Evolutionary conservation across 441 rosid genomes (phyloP).

Genomic region (Erodium chrysanthum): DNA sequence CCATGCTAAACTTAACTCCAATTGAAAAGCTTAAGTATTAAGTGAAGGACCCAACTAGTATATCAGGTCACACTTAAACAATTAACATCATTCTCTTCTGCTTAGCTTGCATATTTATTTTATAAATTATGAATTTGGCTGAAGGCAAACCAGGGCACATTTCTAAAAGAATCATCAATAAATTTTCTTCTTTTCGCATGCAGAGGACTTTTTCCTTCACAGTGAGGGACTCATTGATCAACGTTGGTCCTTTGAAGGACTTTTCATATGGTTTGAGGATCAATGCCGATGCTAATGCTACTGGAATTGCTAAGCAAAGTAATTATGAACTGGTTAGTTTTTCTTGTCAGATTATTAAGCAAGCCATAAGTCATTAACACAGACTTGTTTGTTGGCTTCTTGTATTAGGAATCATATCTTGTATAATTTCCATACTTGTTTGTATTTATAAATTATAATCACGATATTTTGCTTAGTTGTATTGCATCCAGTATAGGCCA

Average conservation of each 20-base stretch:
- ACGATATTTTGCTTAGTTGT: neutral
- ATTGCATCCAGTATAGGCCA: neutral
- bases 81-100: neutral
- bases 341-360: slow-evolving; percentile 9
- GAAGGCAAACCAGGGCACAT: neutral
- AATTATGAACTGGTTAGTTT: slow-evolving; percentile 91
- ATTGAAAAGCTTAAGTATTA: too few relatives aligned
- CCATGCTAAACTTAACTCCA: too few relatives aligned
- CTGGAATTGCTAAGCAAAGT: slow-evolving; percentile 95
- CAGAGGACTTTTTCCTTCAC: slow-evolving; percentile 92
- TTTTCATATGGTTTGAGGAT: slow-evolving; percentile 82
- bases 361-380: neutral
- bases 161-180: neutral
- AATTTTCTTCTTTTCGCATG: slow-evolving; percentile 24
- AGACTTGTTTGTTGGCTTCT: slow-evolving; percentile 1
- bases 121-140: neutral
- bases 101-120: neutral
- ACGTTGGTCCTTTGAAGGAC: slow-evolving; percentile 96
- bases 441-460: neutral
- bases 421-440: neutral
- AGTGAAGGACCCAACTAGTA: too few relatives aligned
- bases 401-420: neutral
- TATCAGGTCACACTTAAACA: too few relatives aligned
- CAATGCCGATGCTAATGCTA: slow-evolving; percentile 86
- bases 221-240: slow-evolving; percentile 86